Conservation (phyloP, 768 basidiomycete species). For the Termitomyces sp. region DNA sequence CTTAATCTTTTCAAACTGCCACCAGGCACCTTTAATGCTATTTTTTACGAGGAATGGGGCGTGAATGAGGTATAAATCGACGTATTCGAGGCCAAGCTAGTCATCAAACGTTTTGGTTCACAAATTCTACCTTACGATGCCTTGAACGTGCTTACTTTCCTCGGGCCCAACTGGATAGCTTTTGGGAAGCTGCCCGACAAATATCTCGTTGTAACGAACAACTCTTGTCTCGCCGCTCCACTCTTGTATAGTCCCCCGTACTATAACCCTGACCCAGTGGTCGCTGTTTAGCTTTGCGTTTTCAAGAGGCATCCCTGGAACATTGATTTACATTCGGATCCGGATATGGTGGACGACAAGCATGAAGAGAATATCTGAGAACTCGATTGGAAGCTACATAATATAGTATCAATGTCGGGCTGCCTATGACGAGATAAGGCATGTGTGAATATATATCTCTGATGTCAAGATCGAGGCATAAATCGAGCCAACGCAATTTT, state of each 20-base stretch:
- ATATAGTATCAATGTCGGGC: background rate
- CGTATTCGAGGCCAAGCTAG: constrained; percentile 53
- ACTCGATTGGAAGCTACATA: too few species aligned
- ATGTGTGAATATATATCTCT: background rate
- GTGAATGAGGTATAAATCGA: constrained; percentile 74
- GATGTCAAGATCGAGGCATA: too few species aligned
- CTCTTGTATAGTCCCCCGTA: constrained; percentile 37
- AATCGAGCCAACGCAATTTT: too few species aligned
- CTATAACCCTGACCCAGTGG: constrained; percentile 16
- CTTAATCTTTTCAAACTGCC: constrained; percentile 48
- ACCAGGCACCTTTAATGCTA: constrained; percentile 41
- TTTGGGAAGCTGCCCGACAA: constrained; percentile 30
- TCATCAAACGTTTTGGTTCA: background rate
- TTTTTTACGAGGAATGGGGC: constrained; percentile 25
- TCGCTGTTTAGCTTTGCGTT: constrained; percentile 11
- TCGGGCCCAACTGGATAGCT: constrained; percentile 40
- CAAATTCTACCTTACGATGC: background rate
- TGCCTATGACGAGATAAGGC: background rate
- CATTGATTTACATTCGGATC: too few species aligned
- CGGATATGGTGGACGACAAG: background rate
- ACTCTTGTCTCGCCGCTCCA: constrained; percentile 34
- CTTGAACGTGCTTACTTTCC: constrained; percentile 28
- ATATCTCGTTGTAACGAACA: constrained; percentile 57
- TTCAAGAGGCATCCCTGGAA: constrained; percentile 7
- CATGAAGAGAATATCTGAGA: background rate